Percentiles rank a stretch among this genome's conserved stretches.
These are phyloP conservation scores for Microbotryum scabiosae DNA, from an alignment of 1,284 basidiomycete species.

Conservation along the genomic window DNA sequence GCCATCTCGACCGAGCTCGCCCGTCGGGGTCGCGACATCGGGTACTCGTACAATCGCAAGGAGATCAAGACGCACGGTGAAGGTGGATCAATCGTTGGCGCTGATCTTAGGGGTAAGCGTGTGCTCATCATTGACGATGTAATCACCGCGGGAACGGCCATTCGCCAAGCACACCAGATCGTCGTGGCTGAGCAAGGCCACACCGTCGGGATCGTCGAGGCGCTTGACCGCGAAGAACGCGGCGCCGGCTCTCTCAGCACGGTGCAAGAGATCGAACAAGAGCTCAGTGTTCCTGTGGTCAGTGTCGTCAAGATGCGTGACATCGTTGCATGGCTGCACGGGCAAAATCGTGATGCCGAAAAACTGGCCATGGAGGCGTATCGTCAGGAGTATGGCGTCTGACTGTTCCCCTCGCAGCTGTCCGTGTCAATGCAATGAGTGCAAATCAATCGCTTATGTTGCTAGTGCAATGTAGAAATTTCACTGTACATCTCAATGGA, in stretches of 20 bases:
- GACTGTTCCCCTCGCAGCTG: no score
- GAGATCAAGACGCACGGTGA: slow-evolving; percentile 95
- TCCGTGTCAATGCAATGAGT: no score
- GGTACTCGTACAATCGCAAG: slow-evolving; percentile 88
- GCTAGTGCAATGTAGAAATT: no score
- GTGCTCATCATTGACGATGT: slow-evolving; percentile 94
- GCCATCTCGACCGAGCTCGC: slow-evolving; percentile 68
- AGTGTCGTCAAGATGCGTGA: slow-evolving; percentile 76
- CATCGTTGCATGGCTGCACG: slow-evolving; percentile 72
- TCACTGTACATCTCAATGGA: no score
- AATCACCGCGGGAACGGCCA: slow-evolving; percentile 90
- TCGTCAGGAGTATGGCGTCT: slow-evolving; percentile 63
- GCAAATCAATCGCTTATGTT: no score
- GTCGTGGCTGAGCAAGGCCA: slow-evolving; percentile 53
- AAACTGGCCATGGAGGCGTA: slow-evolving; percentile 72
- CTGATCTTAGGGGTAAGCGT: slow-evolving; percentile 63
- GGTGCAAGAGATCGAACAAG: slow-evolving; percentile 71
- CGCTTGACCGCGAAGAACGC: slow-evolving; percentile 83
- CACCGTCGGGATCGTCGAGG: slow-evolving; percentile 84
- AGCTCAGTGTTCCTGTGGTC: slow-evolving; percentile 59
- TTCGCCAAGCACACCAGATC: slow-evolving; percentile 67
- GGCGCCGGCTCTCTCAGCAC: slow-evolving; percentile 58
- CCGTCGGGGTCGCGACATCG: slow-evolving; percentile 55
- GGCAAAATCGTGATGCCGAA: slow-evolving; percentile 53
- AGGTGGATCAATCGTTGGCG: slow-evolving; percentile 87